Evolutionary conservation across 176 grass and related monocot genomes (phyloP), one percentile per base, ranked within the genome.

Genomic region (Tillandsia leiboldiana): DNA sequence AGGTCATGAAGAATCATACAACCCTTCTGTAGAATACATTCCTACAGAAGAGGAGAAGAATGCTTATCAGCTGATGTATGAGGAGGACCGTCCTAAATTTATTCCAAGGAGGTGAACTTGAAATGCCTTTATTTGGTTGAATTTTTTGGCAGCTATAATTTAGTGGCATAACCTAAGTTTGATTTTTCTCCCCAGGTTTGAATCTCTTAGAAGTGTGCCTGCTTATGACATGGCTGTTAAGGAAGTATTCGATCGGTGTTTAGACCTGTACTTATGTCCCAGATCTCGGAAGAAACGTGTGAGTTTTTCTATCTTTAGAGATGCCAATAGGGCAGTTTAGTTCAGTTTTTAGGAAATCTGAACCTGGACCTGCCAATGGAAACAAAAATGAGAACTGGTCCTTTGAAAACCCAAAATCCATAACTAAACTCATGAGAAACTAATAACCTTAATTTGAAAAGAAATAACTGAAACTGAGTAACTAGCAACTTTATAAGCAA

Each of bases 1-100:
- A 99, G 95, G 95, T 63, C 95, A 99, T 76, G 95, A 99, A 88
- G 95, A 94, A 75, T 93, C 90, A 11, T 99, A 99, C 69, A 99
- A 99, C 82, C 90, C 95, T 82, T 93, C 95, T 28, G 49, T 94
- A 20, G 95, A 99, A 81, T 99, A 86, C 67, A 78, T 99, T 74
- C 95, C 95, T 73, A 99, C 95, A 14, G 84, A 86, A 93, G 90
- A 99, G 75, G 95, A 99, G 79, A 90, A 93, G 67, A 88, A 92
- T 72, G 83, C 87, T 0, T 99, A 99, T 70, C 90, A 94, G 77
- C 80, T 93, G 69, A 93, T 99, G 95, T 94, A 75, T 12, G 90
- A 99, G 75, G 95, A 99, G 80, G 95, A 99, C 75, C 80, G 84
- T 51, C 95, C 90, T 2, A 94, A 93, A 51, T 99, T 94, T 78